Evolutionary conservation across 2,329 filamentous ascomycete genomes (phyloP), one percentile per base, ranked within the genome.

Genomic region (Fusarium papillatum): DNA sequence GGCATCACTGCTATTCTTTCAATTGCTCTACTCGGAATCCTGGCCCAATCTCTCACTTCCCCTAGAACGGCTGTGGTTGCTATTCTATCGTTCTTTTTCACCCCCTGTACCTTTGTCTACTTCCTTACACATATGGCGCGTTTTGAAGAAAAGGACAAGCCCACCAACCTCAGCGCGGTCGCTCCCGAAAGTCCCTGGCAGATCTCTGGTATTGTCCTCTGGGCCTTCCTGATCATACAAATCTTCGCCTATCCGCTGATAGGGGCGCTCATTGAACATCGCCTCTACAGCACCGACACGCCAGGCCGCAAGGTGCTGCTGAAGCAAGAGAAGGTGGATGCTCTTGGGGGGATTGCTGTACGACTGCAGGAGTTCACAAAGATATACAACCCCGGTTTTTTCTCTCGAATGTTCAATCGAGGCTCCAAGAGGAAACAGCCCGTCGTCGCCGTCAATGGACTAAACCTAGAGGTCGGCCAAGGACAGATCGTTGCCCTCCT

Each of bases 401-500:
- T 95, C 62, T 88, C 90, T 6, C 86, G 88, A 16, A 73, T 90
- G 16, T 88, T 90, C 69, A 83, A 84, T 11, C 86, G 87, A 70
- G 80, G 87, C 19, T 83, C 83, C 38, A 75, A 64, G 46, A 81
- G 76, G 53, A 86, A 85, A 71, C 89, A 93, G 43, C 91, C 91
- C 1, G 95, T 98, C 1, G 84, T 93, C n/a, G 96, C 96, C 5
- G 95, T 98, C 48, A 89, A 95, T 70, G 87, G 92, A 48, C 86
- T 98, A 43, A 93, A 89, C 64, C 87, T 98, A 60, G 89, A 90
- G 22, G 94, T 95, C 5, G 88, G 90, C 5, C 91, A 92, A 74
- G 96, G 96, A 1, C 93, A 98, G 78, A 98, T 98, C 64, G 90
- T 97, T 80, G 94, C 96, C 2, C 87, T 98, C 0, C 89, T 98